Base-by-base conservation (phyloP, 768 basidiomycete genomes). In the Trametes sanguinea region DNA sequence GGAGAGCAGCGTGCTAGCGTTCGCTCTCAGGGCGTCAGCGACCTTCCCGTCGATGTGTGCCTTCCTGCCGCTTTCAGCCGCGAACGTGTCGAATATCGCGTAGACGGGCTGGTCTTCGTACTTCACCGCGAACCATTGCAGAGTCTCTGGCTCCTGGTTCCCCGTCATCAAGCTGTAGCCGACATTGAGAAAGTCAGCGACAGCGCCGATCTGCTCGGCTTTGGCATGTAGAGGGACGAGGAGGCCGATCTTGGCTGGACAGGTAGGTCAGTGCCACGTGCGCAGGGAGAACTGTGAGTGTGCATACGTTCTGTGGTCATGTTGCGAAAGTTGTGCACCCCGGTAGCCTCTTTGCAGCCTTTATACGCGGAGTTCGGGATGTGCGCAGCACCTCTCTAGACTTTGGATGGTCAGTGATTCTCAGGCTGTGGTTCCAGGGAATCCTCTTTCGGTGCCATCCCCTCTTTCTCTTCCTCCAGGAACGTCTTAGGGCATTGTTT, bases 41-140 rank as follows among this genome's bases (percentile, higher is more conserved):
- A 77, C 68, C 47, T 74, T 68, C 22, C 77, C 77, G 5, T 55
- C 46, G 10, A 78, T 65, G 65, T 80, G 78, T 7, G 74, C 76
- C 9, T 63, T 53, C 11, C 77, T 72, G 4, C 74, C 77, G 22
- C 64, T 61, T 53, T 76, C 72, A 9, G 68, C 66, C 3, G 71
- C 71, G 70, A 78, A 78, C 8, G 77, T 76, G 66, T 78, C 77
- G 71, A 80, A 76, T 64, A 77, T 74, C 44, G 73, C 73, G 65
- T 71, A 78, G 55, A 40, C 71, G 60, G 48, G 67, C 51, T 35
- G 64, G 60, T 45, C 60, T 64, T 33, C 45, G 60, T 74, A 73
- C 57, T 73, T 75, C 35, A 76, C 55, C 6, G 73, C 77, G 63
- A 72, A 77, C 77, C 76, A 78, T 65, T 78, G 76, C 27, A 72